Percentiles rank a stretch among this genome's conserved stretches.
phyloP scores from a whole-genome alignment of 805 yeast species.

The Pichia paraexigua region DNA sequence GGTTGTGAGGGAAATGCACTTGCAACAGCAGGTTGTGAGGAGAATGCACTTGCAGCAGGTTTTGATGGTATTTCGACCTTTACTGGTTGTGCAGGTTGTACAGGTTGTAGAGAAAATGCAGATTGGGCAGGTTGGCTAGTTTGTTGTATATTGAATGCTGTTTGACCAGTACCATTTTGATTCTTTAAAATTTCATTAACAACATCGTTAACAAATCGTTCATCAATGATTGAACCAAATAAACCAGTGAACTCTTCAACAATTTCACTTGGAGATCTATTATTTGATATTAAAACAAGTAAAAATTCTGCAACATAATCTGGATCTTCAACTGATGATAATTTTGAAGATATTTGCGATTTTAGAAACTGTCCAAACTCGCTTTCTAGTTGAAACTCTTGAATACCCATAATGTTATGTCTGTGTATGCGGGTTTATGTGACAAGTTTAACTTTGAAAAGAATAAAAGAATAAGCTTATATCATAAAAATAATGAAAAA shows the following conservation, averaged over 20 bases:
- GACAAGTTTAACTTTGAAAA: too few species aligned
- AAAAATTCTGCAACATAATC: constrained; percentile 67
- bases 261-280: constrained; percentile 54
- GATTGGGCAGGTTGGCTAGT: constrained; percentile 1
- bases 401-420: constrained; percentile 9
- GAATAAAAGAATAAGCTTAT: not conserved
- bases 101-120: not conserved
- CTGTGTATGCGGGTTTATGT: not conserved
- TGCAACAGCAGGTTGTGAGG: not conserved
- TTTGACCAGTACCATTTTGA: constrained; percentile 5
- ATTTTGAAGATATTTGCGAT: constrained; percentile 33
- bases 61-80: not conserved
- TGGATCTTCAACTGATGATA: constrained; percentile 40
- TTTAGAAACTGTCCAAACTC: constrained; percentile 36
- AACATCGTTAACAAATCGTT: constrained; percentile 47
- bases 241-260: constrained; percentile 51
- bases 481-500: too few species aligned
- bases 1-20: not conserved
- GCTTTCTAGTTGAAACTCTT: constrained; percentile 24
- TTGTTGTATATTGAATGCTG: constrained; percentile 11
- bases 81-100: not conserved
- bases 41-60: not conserved
- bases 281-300: constrained; percentile 60
- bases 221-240: constrained; percentile 54
- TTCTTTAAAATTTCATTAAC: constrained; percentile 44